Evolutionary conservation across 1,139 yeast genomes (phyloP).

Genomic region (Candida buenavistaensis): DNA sequence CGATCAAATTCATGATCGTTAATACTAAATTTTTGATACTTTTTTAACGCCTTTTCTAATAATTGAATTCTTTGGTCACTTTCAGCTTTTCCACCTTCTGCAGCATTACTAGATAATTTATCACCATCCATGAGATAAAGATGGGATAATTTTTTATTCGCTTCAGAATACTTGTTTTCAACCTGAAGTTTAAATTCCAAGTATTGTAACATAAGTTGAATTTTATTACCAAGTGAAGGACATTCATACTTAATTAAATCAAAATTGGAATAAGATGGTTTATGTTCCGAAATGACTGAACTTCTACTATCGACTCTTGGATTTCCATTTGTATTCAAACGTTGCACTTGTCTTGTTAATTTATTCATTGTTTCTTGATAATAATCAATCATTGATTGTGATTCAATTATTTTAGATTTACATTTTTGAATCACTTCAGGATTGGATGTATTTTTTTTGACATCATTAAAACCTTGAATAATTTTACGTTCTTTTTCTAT

Average conservation of each 20-base stretch:
- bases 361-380: slow-evolving; percentile 75
- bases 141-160: slow-evolving; percentile 84
- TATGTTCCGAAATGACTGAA: slow-evolving; percentile 16
- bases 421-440: slow-evolving; percentile 85
- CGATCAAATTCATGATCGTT: slow-evolving; percentile 62
- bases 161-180: slow-evolving; percentile 89
- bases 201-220: slow-evolving; percentile 93
- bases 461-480: slow-evolving; percentile 80
- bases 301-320: slow-evolving; percentile 10
- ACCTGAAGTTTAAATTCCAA: slow-evolving; percentile 90
- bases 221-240: slow-evolving; percentile 92
- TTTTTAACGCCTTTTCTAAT: slow-evolving; percentile 77
- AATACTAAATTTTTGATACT: slow-evolving; percentile 88
- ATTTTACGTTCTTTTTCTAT: slow-evolving; percentile 86
- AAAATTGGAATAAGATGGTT: slow-evolving; percentile 60
- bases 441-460: slow-evolving; percentile 77
- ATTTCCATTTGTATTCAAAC: slow-evolving; percentile 9
- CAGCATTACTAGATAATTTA: slow-evolving; percentile 79
- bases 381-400: slow-evolving; percentile 87
- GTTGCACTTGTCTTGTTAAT: slow-evolving; percentile 40
- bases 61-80: slow-evolving; percentile 83
- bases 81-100: slow-evolving; percentile 83
- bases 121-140: slow-evolving; percentile 92
- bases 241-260: slow-evolving; percentile 91
- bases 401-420: slow-evolving; percentile 86